Percentiles rank a stretch among this genome's conserved stretches.
These are phyloP conservation scores for Aspergillus sp. DNA, from an alignment of 2,329 filamentous ascomycete genomes.

Conservation along the genomic window DNA sequence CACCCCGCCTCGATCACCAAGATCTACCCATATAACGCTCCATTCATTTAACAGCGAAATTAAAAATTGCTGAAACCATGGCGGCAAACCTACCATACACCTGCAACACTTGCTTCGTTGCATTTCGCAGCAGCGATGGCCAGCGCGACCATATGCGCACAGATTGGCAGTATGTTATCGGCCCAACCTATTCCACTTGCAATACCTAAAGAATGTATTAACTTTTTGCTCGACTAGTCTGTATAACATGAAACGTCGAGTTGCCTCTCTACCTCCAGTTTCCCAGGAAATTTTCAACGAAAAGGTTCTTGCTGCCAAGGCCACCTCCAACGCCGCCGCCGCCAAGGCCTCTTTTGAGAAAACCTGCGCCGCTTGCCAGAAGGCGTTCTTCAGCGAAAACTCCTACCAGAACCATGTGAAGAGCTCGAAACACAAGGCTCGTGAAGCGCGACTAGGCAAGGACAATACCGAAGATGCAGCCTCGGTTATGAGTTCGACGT, in stretches of 20 bases:
- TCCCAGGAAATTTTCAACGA: conserved; percentile 92
- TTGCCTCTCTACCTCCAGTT: conserved; percentile 86
- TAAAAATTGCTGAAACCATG: background rate
- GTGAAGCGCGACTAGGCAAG: conserved; percentile 54
- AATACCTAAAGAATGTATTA: background rate
- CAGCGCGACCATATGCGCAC: conserved; percentile 96
- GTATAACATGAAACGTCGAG: conserved; percentile 93
- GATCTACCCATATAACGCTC: background rate
- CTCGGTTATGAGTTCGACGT: conserved; percentile 86
- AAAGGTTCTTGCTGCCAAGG: conserved; percentile 90
- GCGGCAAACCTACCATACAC: conserved; percentile 78
- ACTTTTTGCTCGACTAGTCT: conserved; percentile 54
- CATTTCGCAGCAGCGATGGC: conserved; percentile 88
- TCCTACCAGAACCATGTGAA: conserved; percentile 89
- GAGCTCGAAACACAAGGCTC: conserved; percentile 83
- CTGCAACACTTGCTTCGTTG: conserved; percentile 97
- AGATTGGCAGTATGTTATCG: conserved; percentile 85
- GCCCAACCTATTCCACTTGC: background rate
- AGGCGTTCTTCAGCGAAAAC: conserved; percentile 95
- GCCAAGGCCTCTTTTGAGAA: conserved; percentile 88
- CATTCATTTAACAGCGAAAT: background rate
- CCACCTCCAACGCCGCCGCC: conserved; percentile 77
- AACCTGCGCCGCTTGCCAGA: conserved; percentile 76
- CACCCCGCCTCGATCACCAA: background rate
- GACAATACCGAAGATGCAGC: conserved; percentile 65